Evolutionary conservation across 805 yeast genomes (phyloP), one percentile per base, ranked within the genome.

Genomic region (Wickerhamiella sergipiensis): DNA sequence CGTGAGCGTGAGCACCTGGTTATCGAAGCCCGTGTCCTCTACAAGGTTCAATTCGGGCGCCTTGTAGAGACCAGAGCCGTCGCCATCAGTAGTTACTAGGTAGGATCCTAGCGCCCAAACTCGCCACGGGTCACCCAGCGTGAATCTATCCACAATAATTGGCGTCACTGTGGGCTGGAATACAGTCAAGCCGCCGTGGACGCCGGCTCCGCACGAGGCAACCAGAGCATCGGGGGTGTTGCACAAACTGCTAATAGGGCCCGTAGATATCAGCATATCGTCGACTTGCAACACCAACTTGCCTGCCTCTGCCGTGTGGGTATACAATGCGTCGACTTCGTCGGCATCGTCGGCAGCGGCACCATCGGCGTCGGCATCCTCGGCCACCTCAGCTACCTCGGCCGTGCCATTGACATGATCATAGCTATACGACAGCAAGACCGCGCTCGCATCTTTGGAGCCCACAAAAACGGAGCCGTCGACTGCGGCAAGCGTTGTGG

Each of bases 251-350:
- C 46, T 38, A 17, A 52, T 49, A 13, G 54, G 52, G 2, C 54
- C 54, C n/a, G 50, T 12, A 3, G 51, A 43, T 13, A 46, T 46
- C 24, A 52, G 52, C 21, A 24, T 44, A 45, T 52, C 54, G 38
- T 50, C 43, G 7, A 52, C 24, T 15, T 24, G 18, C 3, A 49
- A 2, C 3, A 23, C 13, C 15, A 43, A 6, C 19, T 6, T 24
- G 6, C 36, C 46, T 4, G 13, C 8, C 19, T 43, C 17, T 8
- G 12, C 46, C 2, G n/a, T 24, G 10, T 24, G 2, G 17, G 46
- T 6, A 12, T 12, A 22, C 19, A 43, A 12, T 8, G 46, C 29
- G 13, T 22, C 23, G 2, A 43, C 22, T 24, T 43, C 33, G 17
- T 43, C 46, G 10, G 6, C 15, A 7, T 43, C 46, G 19, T 23